Conservation (phyloP, 2,329 filamentous ascomycete genomes). For the Hymenoscyphus scutula region DNA sequence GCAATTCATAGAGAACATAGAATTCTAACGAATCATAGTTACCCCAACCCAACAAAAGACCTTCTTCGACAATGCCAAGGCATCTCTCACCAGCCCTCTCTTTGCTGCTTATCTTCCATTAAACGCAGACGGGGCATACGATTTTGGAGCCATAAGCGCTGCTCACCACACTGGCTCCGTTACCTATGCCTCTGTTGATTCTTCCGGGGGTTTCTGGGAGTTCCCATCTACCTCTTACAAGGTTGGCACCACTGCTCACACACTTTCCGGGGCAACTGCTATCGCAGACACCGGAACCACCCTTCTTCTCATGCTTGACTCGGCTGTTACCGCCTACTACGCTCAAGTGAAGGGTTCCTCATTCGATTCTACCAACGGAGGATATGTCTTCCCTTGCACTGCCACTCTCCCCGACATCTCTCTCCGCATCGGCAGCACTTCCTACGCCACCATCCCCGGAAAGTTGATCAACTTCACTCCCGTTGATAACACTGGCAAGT, state of each 20-base stretch:
- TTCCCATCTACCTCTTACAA: conserved; percentile 51
- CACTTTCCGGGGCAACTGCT: conserved; percentile 35
- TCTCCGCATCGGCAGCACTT: conserved; percentile 34
- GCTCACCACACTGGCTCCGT: conserved; percentile 52
- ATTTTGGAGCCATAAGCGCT: conserved; percentile 54
- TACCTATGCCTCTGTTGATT: conserved; percentile 40
- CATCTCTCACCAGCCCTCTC: conserved; percentile 40
- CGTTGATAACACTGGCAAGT: conserved; percentile 13
- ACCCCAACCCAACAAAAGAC: conserved; percentile 29
- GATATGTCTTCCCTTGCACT: conserved; percentile 39
- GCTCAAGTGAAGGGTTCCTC: conserved; percentile 35
- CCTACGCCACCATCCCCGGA: conserved; percentile 37
- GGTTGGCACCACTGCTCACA: conserved; percentile 46
- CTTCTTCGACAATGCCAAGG: conserved; percentile 36
- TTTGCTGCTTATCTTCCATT: conserved; percentile 55
- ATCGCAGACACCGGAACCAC: conserved; percentile 44
- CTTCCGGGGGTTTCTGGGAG: conserved; percentile 51
- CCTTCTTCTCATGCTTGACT: conserved; percentile 38
- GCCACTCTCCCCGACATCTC: conserved; percentile 37
- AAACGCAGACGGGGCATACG: conserved; percentile 47
- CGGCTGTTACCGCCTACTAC: conserved; percentile 40
- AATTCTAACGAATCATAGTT: conserved; percentile 19
- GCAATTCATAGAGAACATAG: background rate
- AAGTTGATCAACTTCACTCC: conserved; percentile 38
- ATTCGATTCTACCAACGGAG: conserved; percentile 30